Base-by-base conservation (phyloP, 345 rosid species). In the Gossypium stocksii region DNA sequence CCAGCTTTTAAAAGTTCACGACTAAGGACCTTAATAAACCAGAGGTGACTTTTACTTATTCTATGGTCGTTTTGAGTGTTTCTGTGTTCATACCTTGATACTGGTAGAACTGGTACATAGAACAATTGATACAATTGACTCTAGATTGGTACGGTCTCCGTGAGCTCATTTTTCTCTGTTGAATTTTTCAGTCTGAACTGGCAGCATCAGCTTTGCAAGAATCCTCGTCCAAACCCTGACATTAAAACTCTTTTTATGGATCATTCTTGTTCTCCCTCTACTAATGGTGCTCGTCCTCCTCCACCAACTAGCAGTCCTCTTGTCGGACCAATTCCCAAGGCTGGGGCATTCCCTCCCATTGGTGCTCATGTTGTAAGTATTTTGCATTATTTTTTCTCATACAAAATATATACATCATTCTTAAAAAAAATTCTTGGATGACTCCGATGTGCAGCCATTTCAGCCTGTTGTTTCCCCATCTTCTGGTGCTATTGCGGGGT, bases 121-220 rank as follows among this genome's bases (percentile, higher is more conserved):
- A 15, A n/a, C 11, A 13, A 23, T 23, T 67, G 38, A 7, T 8
- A 2, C 41, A 44, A 14, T 45, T 12, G 19, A 13, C n/a, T 52
- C 61, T 57, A 57, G 61, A 57, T 57, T 57, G 27, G 29, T 57
- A 19, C 61, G 10, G 57, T 52, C 57, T 57, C 61, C 1, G 1
- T 29, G 52, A 53, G 52, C 76, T 77, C 65, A 20, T 77, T 57
- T 65, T 51, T 34, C 48, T 53, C 5, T 76, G 1, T 22, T 69
- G 62, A 62, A 38, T 23, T 49, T 80, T 78, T 75, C 94, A 91
- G 98, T 84, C 83, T 93, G 76, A 93, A 93, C 74, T 93, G 97
- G 98, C 97, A 93, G 82, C 98, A 93, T 74, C 98, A 93, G 79
- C 92, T 93, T 58, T 93, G 98, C 79, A 93, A 93, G 85, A 93